phyloP scores from a whole-genome alignment of 2,329 filamentous ascomycete species.

The Microthyrium microscopicum region DNA sequence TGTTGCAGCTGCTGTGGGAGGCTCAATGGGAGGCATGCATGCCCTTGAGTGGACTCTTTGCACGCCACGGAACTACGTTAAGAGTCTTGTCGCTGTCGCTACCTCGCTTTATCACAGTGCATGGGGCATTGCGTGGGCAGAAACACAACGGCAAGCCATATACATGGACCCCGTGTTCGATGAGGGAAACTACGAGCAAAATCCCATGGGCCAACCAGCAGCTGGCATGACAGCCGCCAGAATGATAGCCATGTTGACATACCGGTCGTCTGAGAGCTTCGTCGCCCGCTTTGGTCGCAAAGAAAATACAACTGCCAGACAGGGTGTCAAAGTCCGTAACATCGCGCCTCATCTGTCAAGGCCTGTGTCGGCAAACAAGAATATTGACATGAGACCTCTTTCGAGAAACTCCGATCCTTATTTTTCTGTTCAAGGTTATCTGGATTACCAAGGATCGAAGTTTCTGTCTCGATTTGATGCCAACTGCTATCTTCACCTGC shows the following conservation, averaged over 20 bases:
- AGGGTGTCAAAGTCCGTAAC: too few relatives aligned
- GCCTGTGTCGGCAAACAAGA: not conserved
- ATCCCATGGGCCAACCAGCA: slow-evolving; percentile 18
- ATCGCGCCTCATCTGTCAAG: too few relatives aligned
- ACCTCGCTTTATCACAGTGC: slow-evolving; percentile 39
- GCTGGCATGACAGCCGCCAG: slow-evolving; percentile 20
- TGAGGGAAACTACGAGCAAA: slow-evolving; percentile 19
- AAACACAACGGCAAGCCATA: slow-evolving; percentile 37
- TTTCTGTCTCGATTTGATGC: slow-evolving; percentile 24
- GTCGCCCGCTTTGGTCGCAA: slow-evolving; percentile 19
- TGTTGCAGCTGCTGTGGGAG: slow-evolving; percentile 38
- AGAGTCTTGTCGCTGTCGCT: slow-evolving; percentile 37
- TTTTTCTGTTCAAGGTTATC: slow-evolving; percentile 22
- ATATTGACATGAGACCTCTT: too few relatives aligned
- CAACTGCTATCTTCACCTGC: slow-evolving; percentile 24
- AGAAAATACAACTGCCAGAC: not conserved
- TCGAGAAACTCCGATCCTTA: slow-evolving; percentile 8
- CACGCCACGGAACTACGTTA: slow-evolving; percentile 29
- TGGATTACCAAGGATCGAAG: slow-evolving; percentile 24
- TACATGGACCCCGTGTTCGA: slow-evolving; percentile 18
- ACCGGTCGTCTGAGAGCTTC: slow-evolving; percentile 21
- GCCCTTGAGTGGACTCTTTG: slow-evolving; percentile 37
- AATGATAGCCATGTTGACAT: slow-evolving; percentile 25
- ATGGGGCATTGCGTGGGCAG: slow-evolving; percentile 43
- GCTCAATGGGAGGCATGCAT: slow-evolving; percentile 43